Base-by-base conservation (phyloP, 805 yeast genomes). In the Kazachstania africana region DNA sequence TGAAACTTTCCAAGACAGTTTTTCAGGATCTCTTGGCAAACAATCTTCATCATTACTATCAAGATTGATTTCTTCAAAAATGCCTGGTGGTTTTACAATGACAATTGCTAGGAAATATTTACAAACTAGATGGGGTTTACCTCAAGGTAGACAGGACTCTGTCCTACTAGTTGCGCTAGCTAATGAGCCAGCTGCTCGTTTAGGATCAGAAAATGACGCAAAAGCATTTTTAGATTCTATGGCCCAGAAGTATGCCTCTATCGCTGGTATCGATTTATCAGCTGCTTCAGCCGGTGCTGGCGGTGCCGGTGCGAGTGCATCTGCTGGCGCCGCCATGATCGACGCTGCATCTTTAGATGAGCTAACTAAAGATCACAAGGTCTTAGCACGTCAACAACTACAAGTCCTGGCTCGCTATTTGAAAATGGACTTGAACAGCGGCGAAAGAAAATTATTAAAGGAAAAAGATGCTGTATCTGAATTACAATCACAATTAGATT, bases 21-120 rank as follows among this genome's bases (percentile, higher is more conserved):
- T 84, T 67, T 55, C 64, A 43, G 97, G 97, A 45, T 70, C 75
- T 43, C 72, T 91, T 44, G 99, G 99, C 58, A 91, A 91, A 60
- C 94, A 87, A 52, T 79, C 97, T 2, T 63, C 85, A 24, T 79
- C 95, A 18, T 70, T 91, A 50, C 68, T 88, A 41, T 82, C 94
- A 40, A 78, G 96, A 63, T 70, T 91, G 53, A 80, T 87, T 67
- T 77, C 97, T 8, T 79, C 96, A 18, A 91, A 91, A 67, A 91
- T 91, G 97, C 97, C 99, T 33, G 99, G 99, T 71, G 99, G 99
- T 14, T 91, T 88, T 63, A 80, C 94, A 29, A 78, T 88, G 47
- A 78, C 95, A 39, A 66, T 72, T 42, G 94, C 95, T 32, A 79
- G 96, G 68, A 84, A 87, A 60, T 82, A 91, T 63, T 72, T 91